Percentiles rank a stretch among this genome's conserved stretches.
Conservation (phyloP, 2,329 filamentous ascomycete species). For the Madurella fahalii region DNA sequence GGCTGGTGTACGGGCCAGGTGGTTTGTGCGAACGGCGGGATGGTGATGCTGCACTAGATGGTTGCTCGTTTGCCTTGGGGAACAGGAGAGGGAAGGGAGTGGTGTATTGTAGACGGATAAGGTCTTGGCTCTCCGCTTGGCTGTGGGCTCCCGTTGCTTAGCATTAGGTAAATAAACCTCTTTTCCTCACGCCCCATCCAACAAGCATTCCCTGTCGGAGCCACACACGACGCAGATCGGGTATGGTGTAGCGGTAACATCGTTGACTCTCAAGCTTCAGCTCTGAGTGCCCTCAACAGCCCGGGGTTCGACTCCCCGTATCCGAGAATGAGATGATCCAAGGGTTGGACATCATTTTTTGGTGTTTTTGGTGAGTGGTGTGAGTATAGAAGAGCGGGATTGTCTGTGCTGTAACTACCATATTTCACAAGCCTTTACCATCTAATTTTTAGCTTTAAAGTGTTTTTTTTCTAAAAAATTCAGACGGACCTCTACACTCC, state of each 20-base stretch:
- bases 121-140: neutral
- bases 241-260: neutral
- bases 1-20: conserved; percentile 76
- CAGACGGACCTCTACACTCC: too few relatives aligned
- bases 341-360: neutral
- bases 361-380: neutral
- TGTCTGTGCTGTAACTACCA: too few relatives aligned
- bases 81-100: too few relatives aligned
- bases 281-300: neutral
- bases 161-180: neutral
- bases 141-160: neutral
- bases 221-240: neutral
- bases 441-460: too few relatives aligned
- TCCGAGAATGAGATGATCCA: neutral
- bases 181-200: neutral
- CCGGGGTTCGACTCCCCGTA: neutral
- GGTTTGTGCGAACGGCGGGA: conserved; percentile 75
- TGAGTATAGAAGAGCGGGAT: neutral
- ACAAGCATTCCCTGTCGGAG: neutral
- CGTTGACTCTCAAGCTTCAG: neutral
- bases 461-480: too few relatives aligned
- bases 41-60: conserved; percentile 41
- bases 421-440: too few relatives aligned
- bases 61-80: too few relatives aligned
- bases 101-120: too few relatives aligned